These are phyloP conservation scores for Saposhnikovia divaricata DNA, from an alignment of 129 eudicot species.

Conservation along the genomic window DNA sequence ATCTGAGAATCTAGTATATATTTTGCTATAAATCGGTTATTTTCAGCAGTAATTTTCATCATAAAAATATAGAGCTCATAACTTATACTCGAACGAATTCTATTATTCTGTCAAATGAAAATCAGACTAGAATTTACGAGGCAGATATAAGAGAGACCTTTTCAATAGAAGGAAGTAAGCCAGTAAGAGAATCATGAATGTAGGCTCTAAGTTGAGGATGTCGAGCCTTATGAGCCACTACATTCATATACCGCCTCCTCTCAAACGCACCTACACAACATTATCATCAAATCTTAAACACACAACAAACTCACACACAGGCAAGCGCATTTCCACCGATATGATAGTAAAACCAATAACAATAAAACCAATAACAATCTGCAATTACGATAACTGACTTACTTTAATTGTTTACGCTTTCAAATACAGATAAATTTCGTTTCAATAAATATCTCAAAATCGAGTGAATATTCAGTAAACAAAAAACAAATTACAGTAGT, in stretches of 20 bases:
- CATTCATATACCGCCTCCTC: slow-evolving; percentile 72
- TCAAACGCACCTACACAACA: slow-evolving; percentile 64
- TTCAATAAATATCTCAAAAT: not conserved
- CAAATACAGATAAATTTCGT: not conserved
- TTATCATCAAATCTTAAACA: not conserved
- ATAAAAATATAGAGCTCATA: not conserved
- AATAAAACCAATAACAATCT: too few species aligned
- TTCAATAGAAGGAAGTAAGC: slow-evolving; percentile 47
- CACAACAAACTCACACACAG: not conserved
- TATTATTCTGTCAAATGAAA: not conserved
- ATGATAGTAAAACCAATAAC: not conserved
- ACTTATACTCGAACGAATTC: not conserved
- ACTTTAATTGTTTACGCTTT: not conserved
- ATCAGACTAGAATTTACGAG: not conserved
- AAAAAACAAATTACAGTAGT: too few species aligned
- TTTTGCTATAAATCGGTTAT: not conserved
- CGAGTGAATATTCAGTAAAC: not conserved
- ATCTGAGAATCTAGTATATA: not conserved
- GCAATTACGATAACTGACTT: not conserved
- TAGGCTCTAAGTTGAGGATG: slow-evolving; percentile 75
- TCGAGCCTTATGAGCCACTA: slow-evolving; percentile 75
- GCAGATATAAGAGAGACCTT: slow-evolving; percentile 35
- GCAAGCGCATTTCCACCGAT: not conserved
- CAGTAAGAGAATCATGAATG: slow-evolving; percentile 50
- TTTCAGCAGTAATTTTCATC: not conserved